Conservation (phyloP, 176 grass and related monocot genomes). For the Carex kokanica region DNA sequence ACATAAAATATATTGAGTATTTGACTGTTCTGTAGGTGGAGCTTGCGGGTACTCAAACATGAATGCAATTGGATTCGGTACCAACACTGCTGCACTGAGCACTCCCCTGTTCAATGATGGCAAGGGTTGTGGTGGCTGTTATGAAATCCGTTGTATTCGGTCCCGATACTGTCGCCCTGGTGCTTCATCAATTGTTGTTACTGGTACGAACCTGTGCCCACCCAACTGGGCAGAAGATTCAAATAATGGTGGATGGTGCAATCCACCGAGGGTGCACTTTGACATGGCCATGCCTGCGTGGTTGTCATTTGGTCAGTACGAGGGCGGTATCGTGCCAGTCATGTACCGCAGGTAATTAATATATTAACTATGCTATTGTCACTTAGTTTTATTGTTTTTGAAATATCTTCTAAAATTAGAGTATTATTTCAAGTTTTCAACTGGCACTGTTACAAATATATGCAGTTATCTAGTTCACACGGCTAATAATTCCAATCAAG, state of each 20-base stretch:
- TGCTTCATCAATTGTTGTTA: constrained; percentile 34
- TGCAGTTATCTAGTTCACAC: background rate
- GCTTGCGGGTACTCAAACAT: constrained; percentile 36
- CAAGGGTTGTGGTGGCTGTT: constrained; percentile 41
- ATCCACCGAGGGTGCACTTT: constrained; percentile 67
- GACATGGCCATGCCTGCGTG: constrained; percentile 60
- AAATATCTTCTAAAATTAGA: background rate
- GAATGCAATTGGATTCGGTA: constrained; percentile 12
- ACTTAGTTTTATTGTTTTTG: background rate
- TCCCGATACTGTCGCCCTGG: constrained; percentile 39
- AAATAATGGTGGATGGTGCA: constrained; percentile 82
- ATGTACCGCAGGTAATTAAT: constrained; percentile 59
- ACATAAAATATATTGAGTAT: background rate
- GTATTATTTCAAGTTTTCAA: background rate
- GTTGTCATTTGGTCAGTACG: constrained; percentile 35
- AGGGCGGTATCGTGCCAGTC: constrained; percentile 56
- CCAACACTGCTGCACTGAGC: constrained; percentile 35
- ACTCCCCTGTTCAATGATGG: constrained; percentile 27
- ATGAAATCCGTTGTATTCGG: constrained; percentile 45
- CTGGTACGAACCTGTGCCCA: constrained; percentile 79
- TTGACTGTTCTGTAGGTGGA: constrained; percentile 25
- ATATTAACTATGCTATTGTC: background rate
- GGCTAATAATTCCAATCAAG: background rate
- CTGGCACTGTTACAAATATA: background rate
- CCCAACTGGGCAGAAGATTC: constrained; percentile 45